phyloP scores from a whole-genome alignment of 192 early-diverging fungal genomes.

The Ambispora gerdemannii region DNA sequence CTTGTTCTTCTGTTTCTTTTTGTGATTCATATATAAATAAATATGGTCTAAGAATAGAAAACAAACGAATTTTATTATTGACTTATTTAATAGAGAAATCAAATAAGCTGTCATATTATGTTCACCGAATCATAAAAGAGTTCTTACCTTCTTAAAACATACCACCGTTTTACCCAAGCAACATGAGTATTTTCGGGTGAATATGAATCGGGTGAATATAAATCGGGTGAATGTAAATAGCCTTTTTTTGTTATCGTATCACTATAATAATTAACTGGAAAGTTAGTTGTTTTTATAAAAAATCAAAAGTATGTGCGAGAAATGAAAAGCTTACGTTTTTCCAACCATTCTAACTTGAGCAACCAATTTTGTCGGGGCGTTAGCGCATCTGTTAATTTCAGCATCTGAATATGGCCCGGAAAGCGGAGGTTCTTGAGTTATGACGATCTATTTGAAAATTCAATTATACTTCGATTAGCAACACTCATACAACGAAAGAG shows the following conservation, averaged over 20 bases:
- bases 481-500: too few species aligned
- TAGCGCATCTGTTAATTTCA: slow-evolving; percentile 24
- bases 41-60: slow-evolving; percentile 61
- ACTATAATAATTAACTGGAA: slow-evolving; percentile 32
- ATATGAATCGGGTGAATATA: too few species aligned
- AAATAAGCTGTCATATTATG: neutral
- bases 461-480: too few species aligned
- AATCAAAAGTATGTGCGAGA: neutral
- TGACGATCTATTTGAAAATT: slow-evolving; percentile 38
- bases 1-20: slow-evolving; percentile 62
- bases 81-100: neutral
- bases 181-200: slow-evolving; percentile 58
- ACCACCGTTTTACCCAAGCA: slow-evolving; percentile 74
- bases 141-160: slow-evolving; percentile 64
- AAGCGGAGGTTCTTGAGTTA: slow-evolving; percentile 47
- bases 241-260: slow-evolving; percentile 52
- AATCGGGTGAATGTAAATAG: slow-evolving; percentile 54
- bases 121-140: neutral
- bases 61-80: too few species aligned
- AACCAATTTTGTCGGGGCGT: slow-evolving; percentile 35
- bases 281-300: slow-evolving; percentile 17
- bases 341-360: slow-evolving; percentile 40
- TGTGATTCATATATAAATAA: slow-evolving; percentile 71
- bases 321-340: slow-evolving; percentile 33
- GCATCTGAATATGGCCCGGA: slow-evolving; percentile 32